These are phyloP conservation scores for Limonium bicolor DNA, from an alignment of 148 eudicot genomes.

Conservation along the genomic window DNA sequence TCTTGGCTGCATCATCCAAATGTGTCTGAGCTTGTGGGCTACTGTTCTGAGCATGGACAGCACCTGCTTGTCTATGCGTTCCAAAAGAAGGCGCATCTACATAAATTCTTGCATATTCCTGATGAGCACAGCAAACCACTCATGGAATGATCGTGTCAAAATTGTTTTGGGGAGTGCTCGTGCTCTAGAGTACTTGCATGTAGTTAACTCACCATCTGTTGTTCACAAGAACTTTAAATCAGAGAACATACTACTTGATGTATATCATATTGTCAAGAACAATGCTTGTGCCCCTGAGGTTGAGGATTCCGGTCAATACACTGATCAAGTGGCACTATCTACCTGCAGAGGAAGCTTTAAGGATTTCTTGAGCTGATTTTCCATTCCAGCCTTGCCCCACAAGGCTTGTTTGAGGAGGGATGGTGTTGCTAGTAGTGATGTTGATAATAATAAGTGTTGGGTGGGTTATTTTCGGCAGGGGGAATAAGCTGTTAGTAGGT, in stretches of 20 bases:
- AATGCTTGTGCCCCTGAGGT: too few species aligned
- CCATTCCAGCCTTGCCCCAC: too few species aligned
- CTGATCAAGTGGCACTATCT: too few species aligned
- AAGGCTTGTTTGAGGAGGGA: too few species aligned
- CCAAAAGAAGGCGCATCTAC: slow-evolving; percentile 3
- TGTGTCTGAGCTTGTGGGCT: slow-evolving; percentile 6
- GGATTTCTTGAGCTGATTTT: too few species aligned
- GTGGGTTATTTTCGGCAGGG: too few species aligned
- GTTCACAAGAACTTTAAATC: slow-evolving; percentile 90
- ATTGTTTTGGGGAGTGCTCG: slow-evolving; percentile 8
- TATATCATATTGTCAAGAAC: too few species aligned
- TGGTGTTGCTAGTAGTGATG: too few species aligned
- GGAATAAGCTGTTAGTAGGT: too few species aligned
- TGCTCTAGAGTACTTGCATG: slow-evolving; percentile 44
- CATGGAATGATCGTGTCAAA: slow-evolving; percentile 9
- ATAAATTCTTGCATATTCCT: slow-evolving; percentile 5
- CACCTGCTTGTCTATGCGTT: slow-evolving; percentile 7
- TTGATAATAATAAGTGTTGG: too few species aligned
- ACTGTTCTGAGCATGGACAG: slow-evolving; percentile 13
- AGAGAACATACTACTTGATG: slow-evolving; percentile 81
- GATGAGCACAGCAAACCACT: slow-evolving; percentile 6
- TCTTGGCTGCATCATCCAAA: slow-evolving; percentile 7
- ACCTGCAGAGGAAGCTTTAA: too few species aligned
- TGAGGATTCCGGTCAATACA: too few species aligned
- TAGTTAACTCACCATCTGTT: slow-evolving; percentile 88